Base-by-base conservation (phyloP, 441 rosid genomes). In the Gossypium aridum region DNA sequence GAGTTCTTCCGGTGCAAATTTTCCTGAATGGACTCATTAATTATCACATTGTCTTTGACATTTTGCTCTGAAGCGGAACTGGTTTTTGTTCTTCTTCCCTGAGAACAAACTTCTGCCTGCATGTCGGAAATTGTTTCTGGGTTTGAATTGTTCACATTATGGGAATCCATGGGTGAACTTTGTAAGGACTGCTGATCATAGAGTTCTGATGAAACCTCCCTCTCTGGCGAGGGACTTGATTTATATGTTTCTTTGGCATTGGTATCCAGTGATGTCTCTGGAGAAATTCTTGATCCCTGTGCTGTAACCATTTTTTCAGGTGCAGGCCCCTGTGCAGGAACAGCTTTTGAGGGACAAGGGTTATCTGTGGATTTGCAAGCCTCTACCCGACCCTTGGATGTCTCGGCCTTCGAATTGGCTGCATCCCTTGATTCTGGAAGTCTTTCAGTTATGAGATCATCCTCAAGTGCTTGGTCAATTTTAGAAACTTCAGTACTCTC, bases 111-210 rank as follows among this genome's bases (percentile, higher is more conserved):
- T 75, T 78, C 84, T 69, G 45, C 69, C 61, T 56, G 72, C 75
- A 72, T 68, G 51, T 79, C 47, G 1, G 81, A 77, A 61, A 45
- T 60, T 54, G 71, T 20, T 19, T 79, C 79, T 71, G 64, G 79
- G 71, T 54, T 77, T 65, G 60, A 73, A 56, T 71, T 72, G 43
- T 78, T 77, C 68, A 39, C 70, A 10, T 70, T 67, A 71, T 49
- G 43, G 64, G 80, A 81, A 72, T 76, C 77, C 64, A 57, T 62
- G 53, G 80, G 61, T 64, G 74, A 76, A 34, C 31, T 69, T 60
- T 90, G 81, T 37, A 76, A 77, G 62, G 64, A 61, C 66, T 71
- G 81, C 43, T 74, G 87, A 75, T 85, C 78, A 72, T 71, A 79
- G 72, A 81, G 64, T 63, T 55, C 45, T 69, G 53, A 64, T 7